A percentile compares a stretch with the other conserved stretches of the same genome.
These are phyloP conservation scores for Solanum chmielewskii DNA, from an alignment of 257 asterid genomes.

Conservation along the genomic window DNA sequence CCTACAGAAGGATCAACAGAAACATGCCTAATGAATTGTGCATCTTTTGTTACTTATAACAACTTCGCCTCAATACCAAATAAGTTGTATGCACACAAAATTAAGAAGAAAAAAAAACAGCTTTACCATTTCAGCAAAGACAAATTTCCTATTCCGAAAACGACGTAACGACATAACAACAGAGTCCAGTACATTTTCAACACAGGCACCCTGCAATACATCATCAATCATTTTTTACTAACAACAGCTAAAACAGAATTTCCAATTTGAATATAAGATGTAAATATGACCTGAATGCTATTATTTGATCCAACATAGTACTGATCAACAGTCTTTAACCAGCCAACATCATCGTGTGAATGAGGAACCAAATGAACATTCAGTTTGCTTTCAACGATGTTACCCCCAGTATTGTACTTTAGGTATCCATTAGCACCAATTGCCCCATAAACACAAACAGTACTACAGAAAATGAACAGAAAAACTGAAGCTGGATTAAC, in stretches of 20 bases:
- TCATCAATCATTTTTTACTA: not conserved
- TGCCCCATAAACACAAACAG: slow-evolving; percentile 15
- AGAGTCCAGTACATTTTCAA: slow-evolving; percentile 70
- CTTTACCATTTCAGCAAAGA: slow-evolving; percentile 78
- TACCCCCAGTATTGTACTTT: slow-evolving; percentile 46
- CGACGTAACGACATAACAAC: slow-evolving; percentile 52
- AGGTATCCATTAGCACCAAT: slow-evolving; percentile 25
- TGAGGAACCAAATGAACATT: slow-evolving; percentile 92
- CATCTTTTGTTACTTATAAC: not conserved
- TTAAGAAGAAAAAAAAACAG: not conserved
- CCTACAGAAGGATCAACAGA: slow-evolving; percentile 18
- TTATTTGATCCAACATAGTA: slow-evolving; percentile 86
- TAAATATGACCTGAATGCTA: slow-evolving; percentile 50
- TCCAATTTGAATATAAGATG: not conserved
- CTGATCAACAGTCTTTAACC: slow-evolving; percentile 91
- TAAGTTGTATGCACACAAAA: not conserved
- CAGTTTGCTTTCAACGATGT: slow-evolving; percentile 57
- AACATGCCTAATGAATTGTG: not conserved
- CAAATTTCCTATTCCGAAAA: slow-evolving; percentile 66
- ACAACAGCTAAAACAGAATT: not conserved
- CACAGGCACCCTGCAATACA: slow-evolving; percentile 69
- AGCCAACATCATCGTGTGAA: slow-evolving; percentile 88
- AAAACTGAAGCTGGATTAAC: slow-evolving; percentile 8
- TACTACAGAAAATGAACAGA: slow-evolving; percentile 11
- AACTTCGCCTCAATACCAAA: not conserved